A percentile compares a stretch with the other conserved stretches of the same genome.
These are phyloP conservation scores for Pseudogymnoascus sp. DNA, from an alignment of 2,329 filamentous ascomycete species.

Conservation along the genomic window DNA sequence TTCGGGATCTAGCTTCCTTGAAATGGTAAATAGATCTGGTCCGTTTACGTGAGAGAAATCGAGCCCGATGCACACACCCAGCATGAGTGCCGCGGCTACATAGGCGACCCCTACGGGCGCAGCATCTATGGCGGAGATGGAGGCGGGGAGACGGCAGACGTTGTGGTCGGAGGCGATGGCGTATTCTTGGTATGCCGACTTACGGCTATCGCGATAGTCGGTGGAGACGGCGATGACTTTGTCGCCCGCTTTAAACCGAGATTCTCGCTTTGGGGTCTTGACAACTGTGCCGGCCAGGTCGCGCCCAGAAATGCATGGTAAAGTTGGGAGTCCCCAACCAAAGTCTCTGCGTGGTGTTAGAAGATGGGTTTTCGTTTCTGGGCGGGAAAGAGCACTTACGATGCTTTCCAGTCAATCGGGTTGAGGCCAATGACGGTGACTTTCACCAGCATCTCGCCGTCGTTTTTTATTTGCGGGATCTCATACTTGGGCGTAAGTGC, in stretches of 20 bases:
- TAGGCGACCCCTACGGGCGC: slow-evolving; percentile 26
- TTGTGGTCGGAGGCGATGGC: slow-evolving; percentile 41
- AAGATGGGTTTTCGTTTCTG: slow-evolving; percentile 52
- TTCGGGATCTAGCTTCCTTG: slow-evolving; percentile 38
- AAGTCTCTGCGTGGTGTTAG: slow-evolving; percentile 42
- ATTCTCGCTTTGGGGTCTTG: slow-evolving; percentile 31
- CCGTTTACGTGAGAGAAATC: slow-evolving; percentile 47
- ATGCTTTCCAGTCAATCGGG: slow-evolving; percentile 73
- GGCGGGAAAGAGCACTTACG: slow-evolving; percentile 58
- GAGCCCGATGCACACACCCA: slow-evolving; percentile 63
- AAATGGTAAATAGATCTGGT: slow-evolving; percentile 48
- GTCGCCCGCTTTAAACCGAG: slow-evolving; percentile 49
- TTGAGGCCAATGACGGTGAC: slow-evolving; percentile 57
- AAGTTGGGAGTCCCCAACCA: slow-evolving; percentile 23
- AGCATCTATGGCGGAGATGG: slow-evolving; percentile 17
- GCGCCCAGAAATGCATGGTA: slow-evolving; percentile 25
- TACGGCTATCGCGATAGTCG: slow-evolving; percentile 25
- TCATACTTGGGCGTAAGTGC: slow-evolving; percentile 35
- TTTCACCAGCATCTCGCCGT: slow-evolving; percentile 54
- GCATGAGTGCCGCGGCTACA: slow-evolving; percentile 56
- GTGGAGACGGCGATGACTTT: slow-evolving; percentile 27
- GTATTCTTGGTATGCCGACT: slow-evolving; percentile 31
- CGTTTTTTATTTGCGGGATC: slow-evolving; percentile 42
- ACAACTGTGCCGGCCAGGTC: slow-evolving; percentile 62
- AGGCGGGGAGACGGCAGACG: slow-evolving; percentile 21